Evolutionary conservation across 257 asterid species (phyloP), one percentile per base, ranked within the genome.

Genomic region (Henckelia pumila): DNA sequence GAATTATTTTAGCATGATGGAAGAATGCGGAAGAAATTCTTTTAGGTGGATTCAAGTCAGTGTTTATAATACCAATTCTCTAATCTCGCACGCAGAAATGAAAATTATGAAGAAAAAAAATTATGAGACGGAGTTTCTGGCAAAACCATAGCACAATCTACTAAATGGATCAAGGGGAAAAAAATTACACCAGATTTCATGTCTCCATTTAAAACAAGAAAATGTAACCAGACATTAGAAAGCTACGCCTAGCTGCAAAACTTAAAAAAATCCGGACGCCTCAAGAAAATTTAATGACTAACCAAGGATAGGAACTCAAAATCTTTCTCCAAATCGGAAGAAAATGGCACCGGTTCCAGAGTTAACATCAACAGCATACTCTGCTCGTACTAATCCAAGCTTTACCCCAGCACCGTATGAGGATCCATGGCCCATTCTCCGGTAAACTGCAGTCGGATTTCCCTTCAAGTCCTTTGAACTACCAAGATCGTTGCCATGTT

Each of bases 281-380:
- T 64, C 60, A 61, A 20, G 59, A 33, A 47, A 40, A 56, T 62
- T 25, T 35, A 67, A 26, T 6, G 23, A 30, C 20, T 29, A 37
- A 21, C 55, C 17, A 20, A 55, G 30, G 52, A 13, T 26, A 17
- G n/a, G 1, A 70, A 22, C 57, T 83, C 75, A 93, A 79, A 94
- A 94, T 76, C 99, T 89, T 83, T 94, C 99, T 49, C 99, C 99
- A 74, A 91, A 91, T 57, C 96, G 78, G 85, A 94, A 91, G 84
- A 94, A 94, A 67, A 91, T 1, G 0, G 96, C 85, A 16, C 99
- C 99, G 3, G 95, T 85, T 52, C 97, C 95, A 40, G 99, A 85
- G 80, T 94, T 91, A 73, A 82, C 87, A 75, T 94, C 99, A 37
- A 91, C 87, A 2, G 97, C 97, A 63, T 94, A 94, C 75, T 94